phyloP scores from a whole-genome alignment of 306 rosid species.

The Senna siamea region DNA sequence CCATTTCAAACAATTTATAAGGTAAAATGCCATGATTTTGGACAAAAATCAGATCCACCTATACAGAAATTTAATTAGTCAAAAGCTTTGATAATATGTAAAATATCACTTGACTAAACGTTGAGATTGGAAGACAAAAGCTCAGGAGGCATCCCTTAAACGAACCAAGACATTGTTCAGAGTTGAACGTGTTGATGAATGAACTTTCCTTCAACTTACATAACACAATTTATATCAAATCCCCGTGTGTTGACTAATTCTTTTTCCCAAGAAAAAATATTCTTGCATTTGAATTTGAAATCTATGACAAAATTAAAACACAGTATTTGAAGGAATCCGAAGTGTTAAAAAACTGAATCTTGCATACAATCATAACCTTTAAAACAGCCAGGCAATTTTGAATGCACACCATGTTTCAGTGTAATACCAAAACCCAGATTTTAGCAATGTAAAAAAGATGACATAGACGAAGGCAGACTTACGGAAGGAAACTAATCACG shows the following conservation, averaged over 20 bases:
- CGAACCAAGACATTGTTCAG: not conserved
- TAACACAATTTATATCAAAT: not conserved
- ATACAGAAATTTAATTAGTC: not conserved
- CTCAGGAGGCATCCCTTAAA: not conserved
- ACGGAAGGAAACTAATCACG: constrained; percentile 28
- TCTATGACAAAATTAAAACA: not conserved
- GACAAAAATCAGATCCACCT: not conserved
- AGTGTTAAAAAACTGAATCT: constrained; percentile 8
- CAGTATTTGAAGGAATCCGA: not conserved
- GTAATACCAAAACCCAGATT: constrained; percentile 24
- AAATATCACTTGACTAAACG: too few species aligned
- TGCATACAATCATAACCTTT: not conserved
- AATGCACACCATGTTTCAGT: constrained; percentile 27
- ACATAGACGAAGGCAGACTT: constrained; percentile 10
- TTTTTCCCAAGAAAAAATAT: not conserved
- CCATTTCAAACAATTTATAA: too few species aligned
- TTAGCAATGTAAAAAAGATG: constrained; percentile 26
- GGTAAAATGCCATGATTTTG: too few species aligned
- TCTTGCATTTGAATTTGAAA: constrained; percentile 4
- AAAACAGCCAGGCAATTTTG: constrained; percentile 2
- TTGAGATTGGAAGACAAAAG: not conserved
- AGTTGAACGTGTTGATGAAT: not conserved
- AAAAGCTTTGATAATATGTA: too few species aligned
- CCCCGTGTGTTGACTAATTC: not conserved
- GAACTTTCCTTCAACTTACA: not conserved